Evolutionary conservation across 1,284 basidiomycete species (phyloP), one percentile per base, ranked within the genome.

Genomic region (Schizophyllum commune): DNA sequence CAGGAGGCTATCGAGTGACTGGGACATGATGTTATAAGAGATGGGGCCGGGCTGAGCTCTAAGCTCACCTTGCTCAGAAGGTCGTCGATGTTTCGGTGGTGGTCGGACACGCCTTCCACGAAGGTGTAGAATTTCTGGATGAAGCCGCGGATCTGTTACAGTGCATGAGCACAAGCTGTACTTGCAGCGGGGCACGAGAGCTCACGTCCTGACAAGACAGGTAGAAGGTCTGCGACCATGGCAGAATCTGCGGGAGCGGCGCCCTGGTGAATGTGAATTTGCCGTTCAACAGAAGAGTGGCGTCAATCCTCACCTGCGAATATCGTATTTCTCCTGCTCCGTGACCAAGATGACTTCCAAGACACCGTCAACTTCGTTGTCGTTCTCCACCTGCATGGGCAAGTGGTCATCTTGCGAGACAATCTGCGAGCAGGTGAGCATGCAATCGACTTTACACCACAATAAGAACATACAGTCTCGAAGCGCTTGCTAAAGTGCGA

Each of bases 61-160:
- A n/a, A n/a, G 5, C 59, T 60, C 68, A 94, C 94, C 80, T 90
- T 94, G 74, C 89, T 90, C 57, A 99, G 74, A 11, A 98, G 82
- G 64, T 95, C 93, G 70, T 98, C 96, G 27, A 97, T 92, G 70
- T 96, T 93, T 52, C 92, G 83, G 70, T 94, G 91, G 64, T 95
- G 90, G 71, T 96, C 92, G 1, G 89, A 87, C 8, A 97, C 92
- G 1, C 96, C 96, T 67, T 98, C 96, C 0, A 95, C 88, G 72
- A 98, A 99, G 51, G 93, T 88, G 73, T 98, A 98, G 77, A 98
- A 99, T 69, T 95, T 94, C 68, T 96, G 92, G 32, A 98, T 92
- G 69, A 97, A 97, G 57, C 83, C 85, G 47, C 95, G 88, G 63
- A 99, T 94, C 86, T 92, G 68, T 54, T 32, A 33, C 39, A 58